These are phyloP conservation scores for Mesembryanthemum crystallinum DNA, from an alignment of 148 eudicot species.

Conservation along the genomic window DNA sequence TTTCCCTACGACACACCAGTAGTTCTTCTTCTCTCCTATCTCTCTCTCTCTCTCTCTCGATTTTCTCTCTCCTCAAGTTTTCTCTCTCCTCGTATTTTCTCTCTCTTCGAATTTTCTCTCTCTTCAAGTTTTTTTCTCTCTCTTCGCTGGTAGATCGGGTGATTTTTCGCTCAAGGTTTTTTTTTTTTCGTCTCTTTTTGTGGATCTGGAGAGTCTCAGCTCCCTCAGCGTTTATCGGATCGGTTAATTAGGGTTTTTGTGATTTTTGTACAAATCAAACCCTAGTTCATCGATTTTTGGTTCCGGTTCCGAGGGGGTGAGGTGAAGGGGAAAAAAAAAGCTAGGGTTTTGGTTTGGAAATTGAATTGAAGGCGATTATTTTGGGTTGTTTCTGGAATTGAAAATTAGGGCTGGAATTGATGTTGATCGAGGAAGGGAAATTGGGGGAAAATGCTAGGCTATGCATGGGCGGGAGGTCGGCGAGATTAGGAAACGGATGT, in stretches of 20 bases:
- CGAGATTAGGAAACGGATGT: conserved; percentile 28
- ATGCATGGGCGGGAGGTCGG: conserved; percentile 28
- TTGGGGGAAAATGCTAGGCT: conserved; percentile 36
- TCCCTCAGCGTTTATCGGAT: conserved; percentile 21
- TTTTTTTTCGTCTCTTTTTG: background rate
- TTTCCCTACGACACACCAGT: conserved; percentile 31
- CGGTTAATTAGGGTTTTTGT: conserved; percentile 28
- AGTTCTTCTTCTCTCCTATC: conserved; percentile 1
- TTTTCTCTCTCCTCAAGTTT: conserved; percentile 1
- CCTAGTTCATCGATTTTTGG: conserved; percentile 18
- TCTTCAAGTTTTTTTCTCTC: conserved; percentile 15
- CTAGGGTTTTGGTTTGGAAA: conserved; percentile 10
- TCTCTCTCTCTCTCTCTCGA: background rate
- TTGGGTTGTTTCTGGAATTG: too few relatives aligned
- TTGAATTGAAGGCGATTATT: background rate
- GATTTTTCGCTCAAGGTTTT: background rate
- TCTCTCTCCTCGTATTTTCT: too few relatives aligned
- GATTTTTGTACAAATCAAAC: conserved; percentile 12
- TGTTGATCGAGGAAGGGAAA: conserved; percentile 29
- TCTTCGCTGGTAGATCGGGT: conserved; percentile 21
- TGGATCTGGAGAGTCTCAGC: conserved; percentile 13
- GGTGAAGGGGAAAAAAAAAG: too few relatives aligned
- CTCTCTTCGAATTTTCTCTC: too few relatives aligned
- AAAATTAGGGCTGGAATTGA: conserved; percentile 33
- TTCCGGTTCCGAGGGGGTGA: background rate